Evolutionary conservation across 163 green algal genomes (phyloP).

Genomic region (Scenedesmus sp.): DNA sequence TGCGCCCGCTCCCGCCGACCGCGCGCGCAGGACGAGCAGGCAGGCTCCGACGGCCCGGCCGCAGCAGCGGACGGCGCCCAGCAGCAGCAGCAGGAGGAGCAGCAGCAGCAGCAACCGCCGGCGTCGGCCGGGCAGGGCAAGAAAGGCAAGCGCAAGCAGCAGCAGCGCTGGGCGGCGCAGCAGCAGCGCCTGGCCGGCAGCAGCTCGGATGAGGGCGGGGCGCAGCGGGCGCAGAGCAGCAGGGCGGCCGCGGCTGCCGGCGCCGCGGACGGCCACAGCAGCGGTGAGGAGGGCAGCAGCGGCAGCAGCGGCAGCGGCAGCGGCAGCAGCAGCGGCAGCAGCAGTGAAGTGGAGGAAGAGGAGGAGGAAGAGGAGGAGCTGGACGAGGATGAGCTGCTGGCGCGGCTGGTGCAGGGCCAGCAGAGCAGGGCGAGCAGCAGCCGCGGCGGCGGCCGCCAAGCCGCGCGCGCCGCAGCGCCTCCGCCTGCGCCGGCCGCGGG

Average conservation of each 20-base stretch:
- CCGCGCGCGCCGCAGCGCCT: background rate
- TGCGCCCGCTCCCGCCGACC: too few relatives aligned
- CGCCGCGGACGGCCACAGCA: background rate
- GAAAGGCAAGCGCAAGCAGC: conserved; percentile 19
- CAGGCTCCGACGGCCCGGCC: too few relatives aligned
- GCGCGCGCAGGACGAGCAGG: conserved; percentile 14
- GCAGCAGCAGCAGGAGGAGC: background rate
- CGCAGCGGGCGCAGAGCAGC: background rate
- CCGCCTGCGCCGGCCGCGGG: background rate
- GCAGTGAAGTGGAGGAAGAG: conserved; percentile 2
- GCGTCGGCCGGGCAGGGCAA: background rate
- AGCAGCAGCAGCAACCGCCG: background rate
- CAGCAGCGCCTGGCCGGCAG: background rate
- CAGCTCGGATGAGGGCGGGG: background rate
- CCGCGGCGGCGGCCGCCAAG: conserved; percentile 23
- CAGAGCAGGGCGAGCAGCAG: conserved; percentile 26
- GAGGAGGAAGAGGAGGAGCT: conserved; percentile 29
- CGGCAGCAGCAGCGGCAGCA: conserved; percentile 16
- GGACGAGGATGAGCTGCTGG: conserved; percentile 37
- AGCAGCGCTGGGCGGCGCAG: conserved; percentile 1
- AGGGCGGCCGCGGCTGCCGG: conserved; percentile 12
- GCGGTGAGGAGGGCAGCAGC: background rate
- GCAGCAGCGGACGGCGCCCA: background rate
- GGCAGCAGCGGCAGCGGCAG: conserved; percentile 29
- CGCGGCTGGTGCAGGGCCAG: conserved; percentile 22